Base-by-base conservation (phyloP, 2,329 filamentous ascomycete genomes). In the Cladosporium sp. region DNA sequence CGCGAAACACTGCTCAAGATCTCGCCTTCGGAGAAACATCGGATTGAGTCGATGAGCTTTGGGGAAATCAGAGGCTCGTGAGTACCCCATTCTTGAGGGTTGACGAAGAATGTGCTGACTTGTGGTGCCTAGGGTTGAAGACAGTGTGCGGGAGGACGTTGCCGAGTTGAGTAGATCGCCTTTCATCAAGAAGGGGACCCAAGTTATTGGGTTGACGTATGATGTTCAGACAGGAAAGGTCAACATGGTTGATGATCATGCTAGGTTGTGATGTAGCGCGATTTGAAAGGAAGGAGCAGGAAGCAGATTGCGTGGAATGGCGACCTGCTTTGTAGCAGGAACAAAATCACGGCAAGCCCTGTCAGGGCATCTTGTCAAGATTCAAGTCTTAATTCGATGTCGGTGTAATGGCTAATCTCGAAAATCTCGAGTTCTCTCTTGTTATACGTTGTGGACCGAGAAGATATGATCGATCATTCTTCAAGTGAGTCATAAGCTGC, bases 31-130 rank as follows among this genome's bases (percentile, higher is more conserved):
- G 54, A 52, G n/a, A 48, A 59, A 17, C 20, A 56, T 15, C 58
- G 63, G 17, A 64, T 70, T 42, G 66, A 68, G 9, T 45, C 20
- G 3, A 64, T 64, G 56, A 25, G 19, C 2, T 69, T 70, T 52
- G 64, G 67, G 15, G 64, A 64, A 19, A 64, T 69, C 39, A 56
- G 52, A 15, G 58, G 69, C 65, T 70, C 57, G 51, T 53, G 5
- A 25, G 49, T 53, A 12, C 20, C 17, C 4, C 19, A 24, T 20
- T 34, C 34, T 68, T 28, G 63, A 66, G 42, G 60, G 65, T 37
- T 20, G 9, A 15, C 15, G 39, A 3, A 24, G 12, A 24, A 15
- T 2, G 5, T n/a, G n/a, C 22, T 25, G 3, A 44, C 40, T n/a
- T 44, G 13, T 4, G 5, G 3, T 9, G 28, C 3, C 2, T 15